Evolutionary conservation across 2,329 filamentous ascomycete species (phyloP).

Genomic region (Chrysosporium queenslandicum): DNA sequence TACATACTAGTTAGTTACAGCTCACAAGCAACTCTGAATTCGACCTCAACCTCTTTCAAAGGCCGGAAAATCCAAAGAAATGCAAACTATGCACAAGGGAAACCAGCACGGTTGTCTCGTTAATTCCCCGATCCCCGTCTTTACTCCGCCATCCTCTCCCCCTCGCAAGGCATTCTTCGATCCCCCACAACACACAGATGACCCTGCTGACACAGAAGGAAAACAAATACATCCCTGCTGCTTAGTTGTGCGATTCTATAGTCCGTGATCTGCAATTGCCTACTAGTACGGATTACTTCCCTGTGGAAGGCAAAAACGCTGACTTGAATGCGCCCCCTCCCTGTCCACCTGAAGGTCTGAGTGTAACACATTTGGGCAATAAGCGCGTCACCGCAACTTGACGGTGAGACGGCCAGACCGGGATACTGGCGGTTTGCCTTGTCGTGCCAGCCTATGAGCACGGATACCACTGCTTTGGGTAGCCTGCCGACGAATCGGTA

Average conservation of each 20-base stretch:
- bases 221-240: constrained; percentile 1
- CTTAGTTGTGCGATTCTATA: background rate
- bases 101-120: background rate
- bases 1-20: no score
- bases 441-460: background rate
- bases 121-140: background rate
- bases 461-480: constrained; percentile 4
- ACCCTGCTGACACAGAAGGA: background rate
- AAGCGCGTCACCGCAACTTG: constrained; percentile 9
- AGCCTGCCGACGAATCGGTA: background rate
- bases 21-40: no score
- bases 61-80: background rate
- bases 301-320: no score
- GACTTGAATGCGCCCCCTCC: no score
- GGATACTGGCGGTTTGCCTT: constrained; percentile 4
- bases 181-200: background rate
- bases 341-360: background rate
- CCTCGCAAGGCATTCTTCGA: background rate
- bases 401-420: constrained; percentile 8
- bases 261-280: background rate
- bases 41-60: no score
- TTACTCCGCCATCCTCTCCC: background rate
- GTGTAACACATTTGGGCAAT: constrained; percentile 8
- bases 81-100: no score
- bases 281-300: no score